Evolutionary conservation across 208 protist genomes (phyloP).

Genomic region (Trypanosoma avium): DNA sequence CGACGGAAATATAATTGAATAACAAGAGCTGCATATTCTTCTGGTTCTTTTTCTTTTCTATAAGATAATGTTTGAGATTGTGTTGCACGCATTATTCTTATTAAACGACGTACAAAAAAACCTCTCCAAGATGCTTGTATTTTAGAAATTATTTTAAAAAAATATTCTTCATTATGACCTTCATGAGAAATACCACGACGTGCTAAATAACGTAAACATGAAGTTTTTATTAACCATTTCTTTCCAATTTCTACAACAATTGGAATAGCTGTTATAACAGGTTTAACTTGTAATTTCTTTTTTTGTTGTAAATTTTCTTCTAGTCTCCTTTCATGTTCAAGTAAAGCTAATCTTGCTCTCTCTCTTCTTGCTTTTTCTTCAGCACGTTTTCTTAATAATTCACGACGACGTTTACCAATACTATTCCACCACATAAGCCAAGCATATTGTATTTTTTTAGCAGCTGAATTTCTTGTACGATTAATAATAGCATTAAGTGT

Average conservation of each 20-base stretch:
- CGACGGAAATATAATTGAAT: slow-evolving; percentile 55
- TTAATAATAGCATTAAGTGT: slow-evolving; percentile 23
- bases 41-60: slow-evolving; percentile 10
- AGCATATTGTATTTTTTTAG: slow-evolving; percentile 42
- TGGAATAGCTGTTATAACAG: slow-evolving; percentile 4
- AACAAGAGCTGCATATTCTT: slow-evolving; percentile 63
- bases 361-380: slow-evolving; percentile 44
- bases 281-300: background rate
- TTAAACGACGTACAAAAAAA: background rate
- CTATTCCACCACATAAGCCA: slow-evolving; percentile 73
- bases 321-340: slow-evolving; percentile 28
- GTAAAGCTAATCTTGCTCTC: slow-evolving; percentile 21
- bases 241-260: slow-evolving; percentile 37
- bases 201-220: slow-evolving; percentile 41
- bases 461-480: slow-evolving; percentile 48
- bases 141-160: slow-evolving; percentile 16
- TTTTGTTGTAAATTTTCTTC: background rate
- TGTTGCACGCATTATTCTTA: background rate
- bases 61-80: background rate
- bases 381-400: slow-evolving; percentile 39
- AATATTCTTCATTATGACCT: slow-evolving; percentile 24
- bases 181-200: slow-evolving; percentile 19
- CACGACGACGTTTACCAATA: slow-evolving; percentile 45
- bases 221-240: slow-evolving; percentile 51
- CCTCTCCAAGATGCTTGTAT: slow-evolving; percentile 50